phyloP scores from a whole-genome alignment of 2,329 filamentous ascomycete genomes.

The Exophiala phaeomuriformis region DNA sequence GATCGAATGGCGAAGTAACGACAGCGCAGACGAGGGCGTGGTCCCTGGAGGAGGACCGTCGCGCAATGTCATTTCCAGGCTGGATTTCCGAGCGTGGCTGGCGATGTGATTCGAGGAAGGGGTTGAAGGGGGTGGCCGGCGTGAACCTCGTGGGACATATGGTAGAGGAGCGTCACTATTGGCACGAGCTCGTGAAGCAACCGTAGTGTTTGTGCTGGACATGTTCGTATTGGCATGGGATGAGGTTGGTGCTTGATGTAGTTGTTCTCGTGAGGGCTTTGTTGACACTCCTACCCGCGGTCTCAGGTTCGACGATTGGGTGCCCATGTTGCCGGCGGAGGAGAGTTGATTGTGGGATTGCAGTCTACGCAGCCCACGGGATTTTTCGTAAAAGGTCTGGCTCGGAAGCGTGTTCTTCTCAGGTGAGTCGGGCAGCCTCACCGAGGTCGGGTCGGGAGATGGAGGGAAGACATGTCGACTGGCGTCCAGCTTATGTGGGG shows the following conservation, averaged over 20 bases:
- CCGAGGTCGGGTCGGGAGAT: slow-evolving; percentile 16
- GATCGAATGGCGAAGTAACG: slow-evolving; percentile 44
- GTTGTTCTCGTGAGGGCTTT: slow-evolving; percentile 20
- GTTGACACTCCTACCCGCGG: slow-evolving; percentile 8
- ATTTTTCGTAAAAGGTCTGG: slow-evolving; percentile 55
- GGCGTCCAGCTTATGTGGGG: slow-evolving; percentile 21
- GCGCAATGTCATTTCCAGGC: slow-evolving; percentile 67
- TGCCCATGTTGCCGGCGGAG: slow-evolving; percentile 39
- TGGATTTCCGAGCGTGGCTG: slow-evolving; percentile 40
- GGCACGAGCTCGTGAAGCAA: slow-evolving; percentile 46
- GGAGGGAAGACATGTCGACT: slow-evolving; percentile 17
- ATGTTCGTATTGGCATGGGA: slow-evolving; percentile 33
- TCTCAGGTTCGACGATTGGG: slow-evolving; percentile 26
- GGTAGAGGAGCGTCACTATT: slow-evolving; percentile 61
- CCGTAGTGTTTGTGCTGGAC: slow-evolving; percentile 28
- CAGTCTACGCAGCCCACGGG: slow-evolving; percentile 62
- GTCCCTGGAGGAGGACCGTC: slow-evolving; percentile 72
- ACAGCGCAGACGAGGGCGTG: slow-evolving; percentile 35
- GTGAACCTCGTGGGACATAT: slow-evolving; percentile 28
- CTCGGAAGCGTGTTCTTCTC: slow-evolving; percentile 28
- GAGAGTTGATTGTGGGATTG: slow-evolving; percentile 65
- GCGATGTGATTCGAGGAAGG: slow-evolving; percentile 40
- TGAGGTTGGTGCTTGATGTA: slow-evolving; percentile 47
- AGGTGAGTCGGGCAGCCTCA: slow-evolving; percentile 21
- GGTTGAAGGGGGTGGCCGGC: slow-evolving; percentile 29